Evolutionary conservation across 192 early-diverging fungal species (phyloP), one percentile per base, ranked within the genome.

Genomic region (Umbelopsis isabellina): DNA sequence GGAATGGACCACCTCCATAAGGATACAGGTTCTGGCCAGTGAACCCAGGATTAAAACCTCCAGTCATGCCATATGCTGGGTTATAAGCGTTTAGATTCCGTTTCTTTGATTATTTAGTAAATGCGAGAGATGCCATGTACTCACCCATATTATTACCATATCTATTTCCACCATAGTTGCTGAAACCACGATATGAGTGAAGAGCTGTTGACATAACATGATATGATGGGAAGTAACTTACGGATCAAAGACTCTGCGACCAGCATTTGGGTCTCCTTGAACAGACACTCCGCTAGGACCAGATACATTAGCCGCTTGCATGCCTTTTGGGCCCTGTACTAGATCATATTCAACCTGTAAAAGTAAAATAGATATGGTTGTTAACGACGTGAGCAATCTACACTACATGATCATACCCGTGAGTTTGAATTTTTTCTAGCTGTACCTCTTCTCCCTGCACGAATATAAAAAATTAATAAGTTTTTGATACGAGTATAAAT

Each of bases 301-400:
- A 20, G 92, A 87, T 10, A 94, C 93, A 46, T 92, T 86, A 11
- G 92, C 86, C 2, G 94, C 94, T 73, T 93, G 92, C 68, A 90
- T 77, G 0, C 94, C 94, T 75, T 96, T 96, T 37, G 89, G 83
- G 6, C 94, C 93, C 49, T 86, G 80, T 15, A 84, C 79, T 11
- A 90, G 66, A 44, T 89, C 89, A 67, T 88, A 92, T 49, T 92
- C 91, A 20, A 92, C 91, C 88, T 87, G 66, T 21, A 61, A 66
- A 46, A 18, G 21, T 30, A 1, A 16, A n/a, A 41, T 6, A 41
- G 37, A 41, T 5, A 41, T 2, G 10, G 37, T 4, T 4, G 37
- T 41, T 41, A 41, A 6, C 37, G 6, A 41, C 10, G 5, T 41
- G 37, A 6, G 16, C 25, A 7, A 65, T 25, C 16, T 41, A 35